A percentile compares a stretch with the other conserved stretches of the same genome.
Conservation (phyloP, 2,329 filamentous ascomycete species). For the Neonectria magnoliae region DNA sequence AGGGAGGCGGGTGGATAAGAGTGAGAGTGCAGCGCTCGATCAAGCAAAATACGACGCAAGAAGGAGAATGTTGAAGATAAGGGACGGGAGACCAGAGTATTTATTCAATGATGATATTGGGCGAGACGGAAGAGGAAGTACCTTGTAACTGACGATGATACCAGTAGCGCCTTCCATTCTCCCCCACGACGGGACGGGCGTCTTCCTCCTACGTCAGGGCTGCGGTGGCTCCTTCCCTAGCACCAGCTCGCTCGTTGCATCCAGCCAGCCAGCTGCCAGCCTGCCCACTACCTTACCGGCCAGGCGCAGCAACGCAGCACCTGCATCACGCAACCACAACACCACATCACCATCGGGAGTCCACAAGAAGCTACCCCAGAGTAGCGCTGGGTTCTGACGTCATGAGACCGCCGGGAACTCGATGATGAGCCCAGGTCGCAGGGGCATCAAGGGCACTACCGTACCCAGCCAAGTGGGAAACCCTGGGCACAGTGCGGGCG, state of each 20-base stretch:
- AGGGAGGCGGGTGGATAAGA: not conserved
- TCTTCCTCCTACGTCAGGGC: slow-evolving; percentile 34
- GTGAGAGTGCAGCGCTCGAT: not conserved
- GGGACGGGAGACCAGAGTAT: not conserved
- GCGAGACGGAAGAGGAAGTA: slow-evolving; percentile 3
- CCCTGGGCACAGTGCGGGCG: slow-evolving; percentile 17
- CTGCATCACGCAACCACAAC: not conserved
- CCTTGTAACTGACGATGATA: not conserved
- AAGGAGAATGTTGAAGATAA: not conserved
- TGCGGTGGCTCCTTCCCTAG: slow-evolving; percentile 27
- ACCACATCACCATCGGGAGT: not conserved
- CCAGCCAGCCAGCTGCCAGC: slow-evolving; percentile 1
- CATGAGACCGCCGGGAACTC: slow-evolving; percentile 26
- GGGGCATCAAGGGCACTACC: slow-evolving; percentile 25
- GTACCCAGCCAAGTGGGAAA: slow-evolving; percentile 1
- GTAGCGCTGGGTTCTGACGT: slow-evolving; percentile 37
- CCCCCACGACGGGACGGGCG: not conserved
- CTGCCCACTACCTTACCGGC: not conserved
- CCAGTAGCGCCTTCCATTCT: slow-evolving; percentile 28
- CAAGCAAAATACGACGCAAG: not conserved
- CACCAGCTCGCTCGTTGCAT: not conserved
- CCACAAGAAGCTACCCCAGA: slow-evolving; percentile 35
- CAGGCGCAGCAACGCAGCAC: slow-evolving; percentile 7
- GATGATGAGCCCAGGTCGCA: slow-evolving; percentile 38
- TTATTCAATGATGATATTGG: slow-evolving; percentile 11